Evolutionary conservation across 2,329 filamentous ascomycete genomes (phyloP), one percentile per base, ranked within the genome.

Genomic region (Dactylellina parvicollis): DNA sequence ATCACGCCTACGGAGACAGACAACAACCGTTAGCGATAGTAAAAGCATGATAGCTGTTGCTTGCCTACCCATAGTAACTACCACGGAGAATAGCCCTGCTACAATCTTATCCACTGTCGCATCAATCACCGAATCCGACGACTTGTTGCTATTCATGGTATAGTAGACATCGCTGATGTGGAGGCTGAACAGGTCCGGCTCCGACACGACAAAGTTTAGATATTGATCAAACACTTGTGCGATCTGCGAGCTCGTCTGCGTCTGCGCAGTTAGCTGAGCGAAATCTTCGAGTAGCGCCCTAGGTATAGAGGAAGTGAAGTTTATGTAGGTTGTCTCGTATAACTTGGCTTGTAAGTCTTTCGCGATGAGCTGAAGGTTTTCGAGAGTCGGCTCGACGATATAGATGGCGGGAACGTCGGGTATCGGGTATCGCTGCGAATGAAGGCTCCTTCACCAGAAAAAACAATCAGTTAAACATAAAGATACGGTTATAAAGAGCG

Each of bases 391-490:
- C 79, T 99, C 94, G 78, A 99, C 86, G n/a, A 99, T 86, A 80
- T 99, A 99, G 74, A 99, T 89, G 74, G 95, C 95, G 2, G 95
- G 94, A 8, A 98, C 95, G 81, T 99, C 95, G 65, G 94, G 93
- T 77, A 99, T 99, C 26, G 92, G 88, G 80, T 96, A 92, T 79
- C 95, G 87, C 69, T 88, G 85, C 46, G 90, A 74, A 52, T 77
- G 75, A n/a, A 78, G 64, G 47, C 76, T 78, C 26, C 74, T 75
- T n/a, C n/a, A n/a, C n/a, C n/a, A n/a, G n/a, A n/a, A 16, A 14
- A 10, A n/a, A 55, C 22, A 18, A 32, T 16, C 9, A 20, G 18
- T 49, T 28, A 59, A 36, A 46, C 4, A 22, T 26, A 14, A 16
- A 1, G 38, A 8, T 38, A 12, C 4, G 26, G 20, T 0, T n/a